These are phyloP conservation scores for Stephanodiscus minutulus DNA, from an alignment of 108 stramenopile species.

Conservation along the genomic window DNA sequence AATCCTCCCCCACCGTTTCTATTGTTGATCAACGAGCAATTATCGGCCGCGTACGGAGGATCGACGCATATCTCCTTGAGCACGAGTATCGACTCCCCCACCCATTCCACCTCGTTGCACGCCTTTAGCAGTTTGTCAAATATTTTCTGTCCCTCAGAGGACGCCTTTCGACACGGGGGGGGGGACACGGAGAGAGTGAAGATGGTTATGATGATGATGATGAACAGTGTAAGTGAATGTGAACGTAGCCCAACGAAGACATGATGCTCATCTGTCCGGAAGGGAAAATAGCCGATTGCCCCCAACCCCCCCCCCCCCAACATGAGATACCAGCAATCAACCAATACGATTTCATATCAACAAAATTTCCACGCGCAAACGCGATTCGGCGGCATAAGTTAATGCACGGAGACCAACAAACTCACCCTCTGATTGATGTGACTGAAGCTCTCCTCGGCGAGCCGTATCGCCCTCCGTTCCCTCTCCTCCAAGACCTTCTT, in stretches of 20 bases:
- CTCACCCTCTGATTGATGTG: constrained; percentile 84
- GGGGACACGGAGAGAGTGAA: background rate
- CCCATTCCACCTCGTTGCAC: constrained; percentile 74
- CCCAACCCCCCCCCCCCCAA: background rate
- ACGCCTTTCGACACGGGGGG: constrained; percentile 47
- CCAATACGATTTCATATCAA: background rate
- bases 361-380: constrained; percentile 19
- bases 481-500: constrained; percentile 75
- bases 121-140: constrained; percentile 86
- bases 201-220: background rate
- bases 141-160: constrained; percentile 72
- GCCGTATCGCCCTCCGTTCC: constrained; percentile 73
- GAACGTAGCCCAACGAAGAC: background rate
- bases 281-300: no score
- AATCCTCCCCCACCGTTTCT: constrained; percentile 21
- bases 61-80: constrained; percentile 73
- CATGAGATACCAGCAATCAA: background rate
- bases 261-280: background rate
- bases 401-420: background rate
- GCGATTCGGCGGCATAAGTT: background rate
- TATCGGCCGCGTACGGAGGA: constrained; percentile 70
- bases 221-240: background rate
- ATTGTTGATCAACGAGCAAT: constrained; percentile 64
- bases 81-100: constrained; percentile 69
- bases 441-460: constrained; percentile 77